Percentiles rank a stretch among this genome's conserved stretches.
Conservation (phyloP, 495 filamentous ascomycete genomes). For the Penicillium dipodomyicola region DNA sequence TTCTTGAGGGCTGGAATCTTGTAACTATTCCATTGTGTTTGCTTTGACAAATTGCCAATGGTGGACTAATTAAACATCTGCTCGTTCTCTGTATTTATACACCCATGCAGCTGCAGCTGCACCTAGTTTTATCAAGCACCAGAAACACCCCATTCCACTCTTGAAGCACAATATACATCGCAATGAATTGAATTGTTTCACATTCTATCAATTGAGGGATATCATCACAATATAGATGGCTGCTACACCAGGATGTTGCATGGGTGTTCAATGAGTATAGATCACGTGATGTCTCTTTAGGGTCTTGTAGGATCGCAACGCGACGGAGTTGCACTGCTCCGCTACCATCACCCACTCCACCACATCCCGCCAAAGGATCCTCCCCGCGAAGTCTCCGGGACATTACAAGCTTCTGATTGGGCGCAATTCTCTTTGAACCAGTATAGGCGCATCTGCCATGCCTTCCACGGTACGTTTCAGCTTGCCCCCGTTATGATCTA, state of each 20-base stretch:
- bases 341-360: constrained; percentile 8
- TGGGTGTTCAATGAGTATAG: not conserved
- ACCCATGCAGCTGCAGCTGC: constrained; percentile 14
- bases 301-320: constrained; percentile 14
- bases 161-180: not conserved
- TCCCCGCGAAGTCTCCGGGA: not conserved
- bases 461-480: constrained; percentile 44
- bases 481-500: constrained; percentile 13
- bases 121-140: constrained; percentile 14
- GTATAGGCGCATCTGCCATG: constrained; percentile 25
- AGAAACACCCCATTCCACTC: constrained; percentile 13
- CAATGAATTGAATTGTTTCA: not conserved
- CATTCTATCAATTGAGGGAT: not conserved
- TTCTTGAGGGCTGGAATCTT: not conserved
- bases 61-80: constrained; percentile 8
- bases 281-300: constrained; percentile 19
- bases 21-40: constrained; percentile 15
- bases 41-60: constrained; percentile 8
- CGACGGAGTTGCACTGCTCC: constrained; percentile 10
- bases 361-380: not conserved
- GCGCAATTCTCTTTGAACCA: not conserved
- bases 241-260: not conserved
- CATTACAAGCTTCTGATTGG: not conserved
- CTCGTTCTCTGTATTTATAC: constrained; percentile 30
- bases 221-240: not conserved